Evolutionary conservation across 2,329 filamentous ascomycete species (phyloP).

Genomic region (Fusarium secorum): DNA sequence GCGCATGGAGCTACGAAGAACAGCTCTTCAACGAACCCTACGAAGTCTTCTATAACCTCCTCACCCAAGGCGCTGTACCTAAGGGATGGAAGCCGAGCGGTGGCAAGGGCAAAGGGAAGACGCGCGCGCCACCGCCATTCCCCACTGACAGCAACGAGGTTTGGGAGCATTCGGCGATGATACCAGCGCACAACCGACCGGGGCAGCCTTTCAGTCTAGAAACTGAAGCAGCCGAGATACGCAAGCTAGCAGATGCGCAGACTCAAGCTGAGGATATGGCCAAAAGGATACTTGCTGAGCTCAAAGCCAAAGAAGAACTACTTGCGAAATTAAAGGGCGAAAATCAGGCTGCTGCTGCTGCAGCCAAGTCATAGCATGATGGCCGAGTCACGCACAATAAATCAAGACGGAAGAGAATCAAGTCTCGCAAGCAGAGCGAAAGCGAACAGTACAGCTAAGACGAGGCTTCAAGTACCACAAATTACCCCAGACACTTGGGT

Average conservation of each 20-base stretch:
- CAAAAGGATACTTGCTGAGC: conserved; percentile 64
- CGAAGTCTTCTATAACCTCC: conserved; percentile 85
- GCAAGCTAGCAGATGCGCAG: conserved; percentile 69
- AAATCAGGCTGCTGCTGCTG: conserved; percentile 56
- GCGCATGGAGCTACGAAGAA: conserved; percentile 87
- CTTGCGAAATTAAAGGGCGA: conserved; percentile 68
- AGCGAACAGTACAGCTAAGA: neutral
- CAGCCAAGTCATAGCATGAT: conserved; percentile 43
- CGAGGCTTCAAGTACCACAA: neutral
- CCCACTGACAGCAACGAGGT: conserved; percentile 57
- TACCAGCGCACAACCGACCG: conserved; percentile 72
- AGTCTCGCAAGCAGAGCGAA: neutral
- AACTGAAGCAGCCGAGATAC: conserved; percentile 70
- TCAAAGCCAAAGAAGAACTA: conserved; percentile 70
- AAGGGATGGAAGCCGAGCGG: conserved; percentile 55
- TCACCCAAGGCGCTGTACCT: conserved; percentile 75
- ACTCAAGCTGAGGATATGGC: conserved; percentile 69
- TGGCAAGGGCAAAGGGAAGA: conserved; percentile 63
- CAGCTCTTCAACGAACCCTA: conserved; percentile 98
- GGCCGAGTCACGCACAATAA: conserved; percentile 1
- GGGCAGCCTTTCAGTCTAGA: conserved; percentile 77
- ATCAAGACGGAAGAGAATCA: neutral
- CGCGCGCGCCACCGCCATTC: conserved; percentile 50
- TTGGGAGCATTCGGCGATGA: conserved; percentile 75
- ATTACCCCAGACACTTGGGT: neutral